Evolutionary conservation across 2,329 filamentous ascomycete genomes (phyloP), one percentile per base, ranked within the genome.

Genomic region (Annulohypoxylon truncatum): DNA sequence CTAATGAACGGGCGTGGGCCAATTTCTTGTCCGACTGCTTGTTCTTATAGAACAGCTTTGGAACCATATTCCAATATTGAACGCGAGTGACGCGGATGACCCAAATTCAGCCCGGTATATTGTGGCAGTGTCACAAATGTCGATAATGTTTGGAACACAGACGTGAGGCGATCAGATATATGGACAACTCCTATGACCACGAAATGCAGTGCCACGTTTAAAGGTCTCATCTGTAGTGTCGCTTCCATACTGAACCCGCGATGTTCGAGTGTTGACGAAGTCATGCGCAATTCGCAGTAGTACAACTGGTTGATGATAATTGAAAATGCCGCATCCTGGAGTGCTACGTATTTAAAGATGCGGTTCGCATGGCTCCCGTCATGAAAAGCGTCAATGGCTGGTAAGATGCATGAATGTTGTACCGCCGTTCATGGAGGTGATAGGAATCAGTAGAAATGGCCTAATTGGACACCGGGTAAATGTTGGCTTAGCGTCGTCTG

Each of bases 1-100:
- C 26, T 38, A 5, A 15, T 61, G 47, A 48, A 54, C 20, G 22
- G 22, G 50, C 59, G 51, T 54, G 58, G 58, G 24, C 13, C 18
- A 55, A 61, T 42, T 48, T 33, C 20, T 29, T 18, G 22, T 15
- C 38, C 42, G 50, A n/a, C 29, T 22, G 58, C 12, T 46, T 44
- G 24, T 40, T 20, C 44, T 9, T 12, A 28, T 18, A 40, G n/a
- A 13, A 7, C 13, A 44, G 42, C 28, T 46, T 33, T 40, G 7
- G 20, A 9, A 29, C 4, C 22, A 40, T 18, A 26, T 51, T 51
- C 48, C 10, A 20, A 15, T 33, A 20, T 40, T 8, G 4, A 7
- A 40, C 4, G 15, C 15, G 15, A 42, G 10, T 42, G 4, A 42
- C 18, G 12, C 15, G 9, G 13, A 18, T 6, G 13, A 5, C n/a